These are phyloP conservation scores for Coemansia sp. DNA, from an alignment of 192 early-diverging fungal species.

Conservation along the genomic window DNA sequence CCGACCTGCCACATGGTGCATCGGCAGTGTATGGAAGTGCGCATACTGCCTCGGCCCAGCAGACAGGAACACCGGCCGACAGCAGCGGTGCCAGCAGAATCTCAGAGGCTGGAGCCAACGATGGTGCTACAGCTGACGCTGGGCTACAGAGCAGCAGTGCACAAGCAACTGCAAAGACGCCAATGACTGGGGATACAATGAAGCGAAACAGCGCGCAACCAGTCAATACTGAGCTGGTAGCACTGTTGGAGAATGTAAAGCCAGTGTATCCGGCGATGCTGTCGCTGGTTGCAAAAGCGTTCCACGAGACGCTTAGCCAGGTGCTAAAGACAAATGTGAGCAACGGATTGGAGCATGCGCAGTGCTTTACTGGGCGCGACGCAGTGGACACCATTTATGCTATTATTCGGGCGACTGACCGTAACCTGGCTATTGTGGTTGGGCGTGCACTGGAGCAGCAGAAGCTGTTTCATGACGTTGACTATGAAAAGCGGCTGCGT, in stretches of 20 bases:
- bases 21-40: background rate
- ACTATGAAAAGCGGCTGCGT: conserved; percentile 80
- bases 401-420: conserved; percentile 79
- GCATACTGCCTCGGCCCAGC: background rate
- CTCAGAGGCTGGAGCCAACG: background rate
- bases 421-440: conserved; percentile 81
- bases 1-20: conserved; percentile 2
- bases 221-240: conserved; percentile 34
- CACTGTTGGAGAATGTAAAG: conserved; percentile 39
- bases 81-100: background rate
- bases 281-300: conserved; percentile 65
- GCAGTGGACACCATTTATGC: conserved; percentile 82
- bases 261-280: conserved; percentile 74
- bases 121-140: background rate
- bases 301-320: conserved; percentile 57
- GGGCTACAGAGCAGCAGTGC: background rate
- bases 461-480: conserved; percentile 89
- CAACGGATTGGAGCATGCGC: conserved; percentile 78
- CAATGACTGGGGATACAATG: background rate
- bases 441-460: conserved; percentile 89
- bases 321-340: conserved; percentile 63
- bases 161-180: background rate
- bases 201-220: conserved; percentile 6
- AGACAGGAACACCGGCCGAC: background rate
- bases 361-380: conserved; percentile 82